Evolutionary conservation across 768 basidiomycete species (phyloP), one percentile per base, ranked within the genome.

Genomic region (Serendipita sp.): DNA sequence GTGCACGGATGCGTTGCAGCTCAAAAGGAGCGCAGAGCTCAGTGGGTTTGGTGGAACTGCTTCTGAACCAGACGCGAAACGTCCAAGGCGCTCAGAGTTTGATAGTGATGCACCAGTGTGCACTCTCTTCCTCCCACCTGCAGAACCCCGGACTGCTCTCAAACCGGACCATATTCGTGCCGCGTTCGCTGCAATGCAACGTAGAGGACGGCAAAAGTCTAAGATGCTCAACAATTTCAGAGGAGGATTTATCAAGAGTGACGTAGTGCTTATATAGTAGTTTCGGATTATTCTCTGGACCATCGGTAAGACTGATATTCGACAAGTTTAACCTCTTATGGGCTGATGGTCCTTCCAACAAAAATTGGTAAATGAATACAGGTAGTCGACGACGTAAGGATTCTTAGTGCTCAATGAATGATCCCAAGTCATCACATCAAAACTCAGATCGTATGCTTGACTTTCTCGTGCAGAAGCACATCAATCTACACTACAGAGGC

Each of bases 111-210:
- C 65, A 6, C 83, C 87, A 10, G 77, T 82, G 10, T 86, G 85
- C 67, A 81, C 87, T 3, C 70, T 95, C 48, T 93, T 94, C 73
- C 74, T 92, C 36, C 83, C 85, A 1, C 90, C 92, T 1, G 83
- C 87, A 0, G 88, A 91, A 70, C 86, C 88, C 1, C 76, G 88
- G 64, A 88, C 84, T 2, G 82, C 90, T 0, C 74, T 95, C 52
- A 77, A 82, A 29, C 87, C 91, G 0, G 85, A 90, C 64, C 92
- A 95, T 70, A 91, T 95, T 8, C 86, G 91, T 68, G 91, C 93
- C 72, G 93, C 92, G 0, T 95, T 93, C 71, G 77, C 88, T 2
- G 77, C 90, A 66, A 93, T 95, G 86, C 91, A 94, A 72, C 79
- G 84, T 3, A 4, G 33, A 60, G 55, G 55, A n/a, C 23, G 55